Base-by-base conservation (phyloP, 2,329 filamentous ascomycete species). In the Colletotrichum lentis region DNA sequence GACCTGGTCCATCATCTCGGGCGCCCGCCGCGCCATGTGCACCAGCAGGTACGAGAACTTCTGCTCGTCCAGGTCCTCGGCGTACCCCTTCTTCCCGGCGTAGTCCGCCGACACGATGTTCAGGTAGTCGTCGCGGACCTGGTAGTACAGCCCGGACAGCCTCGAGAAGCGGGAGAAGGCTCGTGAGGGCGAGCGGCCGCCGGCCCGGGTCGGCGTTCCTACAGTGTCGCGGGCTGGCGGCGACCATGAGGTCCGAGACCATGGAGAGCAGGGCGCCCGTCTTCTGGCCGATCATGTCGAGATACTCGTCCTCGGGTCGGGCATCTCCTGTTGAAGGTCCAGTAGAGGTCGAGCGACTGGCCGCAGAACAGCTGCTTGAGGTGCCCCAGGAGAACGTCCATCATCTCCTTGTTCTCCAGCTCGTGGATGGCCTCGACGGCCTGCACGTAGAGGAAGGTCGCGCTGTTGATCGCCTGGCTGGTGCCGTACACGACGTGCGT, bases 31-130 rank as follows among this genome's bases (percentile, higher is more conserved):
- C 6, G 49, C 49, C 49, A 52, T 52, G 27, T 52, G 35, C 18
- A 35, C 49, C 6, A 52, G 12, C 49, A 52, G 35, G 27, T 52
- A 52, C 3, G 91, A 95, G 82, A 97, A 97, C 84, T 98, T 98
- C 70, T 95, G 95, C 81, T 98, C 95, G 1, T 93, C 97, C 73
- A 98, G 81, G 18, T 98, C 95, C 82, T 98, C 95, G 78, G 92
- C 97, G 72, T 97, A 86, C 54, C 95, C 95, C 82, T 98, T 98
- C 79, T 96, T 95, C 71, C 90, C 84, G 44, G 89, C 89, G 82
- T 97, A 97, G 74, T 89, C 85, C n/a, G 81, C 82, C 20, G 85
- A 88, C 35, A 85, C 86, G 49, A 98, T 88, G 77, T 98, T 98
- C 78, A 94, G 88, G 81, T 97, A 97, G 84, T 98, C 95, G 82